Evolutionary conservation across 352 stramenopile genomes (phyloP).

Genomic region (Phytophthora ramorum): DNA sequence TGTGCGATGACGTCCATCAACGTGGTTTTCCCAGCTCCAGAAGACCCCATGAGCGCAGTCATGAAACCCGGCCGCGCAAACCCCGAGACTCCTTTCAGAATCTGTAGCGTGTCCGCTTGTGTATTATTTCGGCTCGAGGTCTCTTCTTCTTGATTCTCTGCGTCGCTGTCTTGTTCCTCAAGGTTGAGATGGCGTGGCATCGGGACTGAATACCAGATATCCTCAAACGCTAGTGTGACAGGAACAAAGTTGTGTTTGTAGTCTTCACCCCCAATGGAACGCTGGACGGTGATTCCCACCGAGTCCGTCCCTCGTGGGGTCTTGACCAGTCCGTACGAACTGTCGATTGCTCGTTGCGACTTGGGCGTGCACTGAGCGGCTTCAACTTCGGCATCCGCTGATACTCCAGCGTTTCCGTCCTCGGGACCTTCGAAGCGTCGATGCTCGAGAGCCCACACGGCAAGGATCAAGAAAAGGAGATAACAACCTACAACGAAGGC

Average conservation of each 20-base stretch:
- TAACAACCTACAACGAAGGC: constrained; percentile 44
- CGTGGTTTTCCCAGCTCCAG: constrained; percentile 49
- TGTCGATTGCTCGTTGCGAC: constrained; percentile 7
- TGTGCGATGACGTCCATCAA: constrained; percentile 50
- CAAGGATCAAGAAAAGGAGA: constrained; percentile 42
- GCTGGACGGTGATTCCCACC: constrained; percentile 22
- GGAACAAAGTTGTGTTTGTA: constrained; percentile 38
- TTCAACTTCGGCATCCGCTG: constrained; percentile 1
- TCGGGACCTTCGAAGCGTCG: constrained; percentile 38
- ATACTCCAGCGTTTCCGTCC: constrained; percentile 8
- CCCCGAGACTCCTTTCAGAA: constrained; percentile 84
- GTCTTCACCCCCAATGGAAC: constrained; percentile 6
- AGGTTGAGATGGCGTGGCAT: constrained; percentile 36
- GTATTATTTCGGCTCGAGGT: constrained; percentile 1
- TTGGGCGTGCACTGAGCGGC: not conserved
- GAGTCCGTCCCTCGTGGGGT: constrained; percentile 29
- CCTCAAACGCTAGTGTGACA: constrained; percentile 50
- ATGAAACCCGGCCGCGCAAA: constrained; percentile 54
- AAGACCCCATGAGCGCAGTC: constrained; percentile 70
- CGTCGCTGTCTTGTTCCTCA: not conserved
- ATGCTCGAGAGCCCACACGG: constrained; percentile 40
- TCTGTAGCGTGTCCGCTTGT: constrained; percentile 56
- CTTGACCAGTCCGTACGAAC: constrained; percentile 30
- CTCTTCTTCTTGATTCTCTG: constrained; percentile 18
- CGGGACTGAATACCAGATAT: constrained; percentile 50